Base-by-base conservation (phyloP, 1,284 basidiomycete genomes). In the Inonotus hispidus region DNA sequence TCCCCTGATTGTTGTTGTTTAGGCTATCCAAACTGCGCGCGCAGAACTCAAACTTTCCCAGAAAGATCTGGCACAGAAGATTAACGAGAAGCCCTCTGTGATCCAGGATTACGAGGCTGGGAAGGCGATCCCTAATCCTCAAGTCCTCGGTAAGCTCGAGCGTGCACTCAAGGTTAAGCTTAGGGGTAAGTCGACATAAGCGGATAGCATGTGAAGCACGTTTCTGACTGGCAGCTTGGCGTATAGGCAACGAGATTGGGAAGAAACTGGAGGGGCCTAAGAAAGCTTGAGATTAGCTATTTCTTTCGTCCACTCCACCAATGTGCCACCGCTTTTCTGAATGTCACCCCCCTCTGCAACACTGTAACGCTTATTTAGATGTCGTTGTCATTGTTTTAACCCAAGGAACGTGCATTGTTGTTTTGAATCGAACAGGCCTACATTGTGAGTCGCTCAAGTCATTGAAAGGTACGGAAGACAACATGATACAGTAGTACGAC, bases 101-200 rank as follows among this genome's bases (percentile, higher is more conserved):
- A 78, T 95, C 35, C 88, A 92, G 71, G 95, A 98, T 68, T 95
- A 97, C 74, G 94, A 97, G 76, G 82, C 84, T 21, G 88, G 92
- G 60, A 90, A 88, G 72, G 96, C 95, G 25, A 85, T 93, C 38
- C 96, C 96, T 43, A 95, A 92, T 73, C 80, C 92, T 50, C 90
- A 93, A 71, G 87, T 99, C 67, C 82, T 99, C 32, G 82, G 82
- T 65, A 98, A 98, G 82, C 85, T 98, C 68, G 96, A 99, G 79
- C 84, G 95, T 57, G 79, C 80, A 47, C 82, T 99, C 66, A 90
- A 88, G 59, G 90, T 99, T 69, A 99, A 98, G 77, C 84, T 99
- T 63, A 85, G 96, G 69, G 95, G 95, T 84, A 72, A 55, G 82
- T 77, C 27, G 47, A 56, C 47, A 59, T 16, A 49, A n/a, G n/a